A percentile compares a stretch with the other conserved stretches of the same genome.
Evolutionary conservation across 257 asterid genomes (phyloP).

Genomic region (Handroanthus guayacan): DNA sequence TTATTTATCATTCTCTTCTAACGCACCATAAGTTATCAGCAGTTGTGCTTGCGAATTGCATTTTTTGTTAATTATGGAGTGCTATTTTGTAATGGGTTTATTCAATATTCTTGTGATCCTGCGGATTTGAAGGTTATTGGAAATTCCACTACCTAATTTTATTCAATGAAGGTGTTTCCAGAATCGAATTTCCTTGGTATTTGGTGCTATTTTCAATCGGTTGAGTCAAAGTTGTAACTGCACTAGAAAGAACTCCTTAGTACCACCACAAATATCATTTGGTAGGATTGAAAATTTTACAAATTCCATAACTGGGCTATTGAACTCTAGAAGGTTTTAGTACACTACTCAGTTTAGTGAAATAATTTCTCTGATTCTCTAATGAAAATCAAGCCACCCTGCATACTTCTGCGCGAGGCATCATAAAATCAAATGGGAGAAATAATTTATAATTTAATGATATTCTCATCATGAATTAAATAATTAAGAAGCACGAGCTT

Average conservation of each 20-base stretch:
- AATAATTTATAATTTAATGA: too few relatives aligned
- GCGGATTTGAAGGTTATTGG: neutral
- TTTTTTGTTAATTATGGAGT: constrained; percentile 14
- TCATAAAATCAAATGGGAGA: too few relatives aligned
- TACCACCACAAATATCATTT: too few relatives aligned
- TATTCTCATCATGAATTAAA: too few relatives aligned
- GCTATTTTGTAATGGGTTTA: neutral
- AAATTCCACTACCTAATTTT: neutral
- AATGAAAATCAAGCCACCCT: too few relatives aligned
- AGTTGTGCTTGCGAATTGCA: neutral
- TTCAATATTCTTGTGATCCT: constrained; percentile 1
- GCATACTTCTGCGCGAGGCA: too few relatives aligned
- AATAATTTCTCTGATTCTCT: too few relatives aligned
- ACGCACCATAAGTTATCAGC: neutral
- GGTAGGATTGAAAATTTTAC: too few relatives aligned
- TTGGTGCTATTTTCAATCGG: neutral
- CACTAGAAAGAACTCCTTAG: neutral
- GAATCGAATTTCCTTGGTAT: neutral
- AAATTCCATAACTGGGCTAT: too few relatives aligned
- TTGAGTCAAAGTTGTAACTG: neutral
- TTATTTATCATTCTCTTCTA: neutral
- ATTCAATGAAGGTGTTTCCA: neutral
- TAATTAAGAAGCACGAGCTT: too few relatives aligned
- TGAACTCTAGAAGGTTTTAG: too few relatives aligned
- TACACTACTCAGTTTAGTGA: too few relatives aligned